Evolutionary conservation across 1,284 basidiomycete genomes (phyloP).

Genomic region (Ganoderma sp.): DNA sequence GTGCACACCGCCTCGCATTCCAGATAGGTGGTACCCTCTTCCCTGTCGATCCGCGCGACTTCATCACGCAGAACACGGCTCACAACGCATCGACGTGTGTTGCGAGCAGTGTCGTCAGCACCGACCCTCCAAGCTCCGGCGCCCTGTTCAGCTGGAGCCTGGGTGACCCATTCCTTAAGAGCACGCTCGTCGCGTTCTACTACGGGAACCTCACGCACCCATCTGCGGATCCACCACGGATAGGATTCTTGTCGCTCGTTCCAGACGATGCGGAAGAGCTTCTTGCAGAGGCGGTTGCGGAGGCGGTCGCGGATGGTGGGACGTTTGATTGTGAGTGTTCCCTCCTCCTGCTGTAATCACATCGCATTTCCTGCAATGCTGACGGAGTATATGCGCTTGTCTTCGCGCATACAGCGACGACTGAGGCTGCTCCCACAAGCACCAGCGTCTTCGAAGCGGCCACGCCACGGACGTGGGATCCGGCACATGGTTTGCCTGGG

Average conservation of each 20-base stretch:
- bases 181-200: constrained; percentile 57
- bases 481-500: constrained; percentile 3
- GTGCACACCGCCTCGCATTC: constrained; percentile 62
- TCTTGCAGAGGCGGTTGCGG: constrained; percentile 47
- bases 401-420: constrained; percentile 9
- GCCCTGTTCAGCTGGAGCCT: constrained; percentile 43
- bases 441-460: background rate
- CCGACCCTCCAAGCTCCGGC: constrained; percentile 22
- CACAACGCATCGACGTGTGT: constrained; percentile 52
- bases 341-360: background rate
- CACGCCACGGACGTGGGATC: background rate
- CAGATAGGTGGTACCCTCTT: constrained; percentile 68
- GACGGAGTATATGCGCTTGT: constrained; percentile 15
- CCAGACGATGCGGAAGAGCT: constrained; percentile 53
- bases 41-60: constrained; percentile 70
- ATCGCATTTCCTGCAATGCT: constrained; percentile 13
- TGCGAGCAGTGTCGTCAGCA: constrained; percentile 51
- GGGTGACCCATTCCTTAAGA: constrained; percentile 50
- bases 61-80: constrained; percentile 49
- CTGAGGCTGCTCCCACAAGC: constrained; percentile 14
- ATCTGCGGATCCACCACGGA: constrained; percentile 64
- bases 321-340: constrained; percentile 40
- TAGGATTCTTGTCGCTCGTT: constrained; percentile 73
- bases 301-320: constrained; percentile 44
- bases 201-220: constrained; percentile 71